Evolutionary conservation across 495 filamentous ascomycete species (phyloP), one percentile per base, ranked within the genome.

Genomic region (Aspergillus nanangensis): DNA sequence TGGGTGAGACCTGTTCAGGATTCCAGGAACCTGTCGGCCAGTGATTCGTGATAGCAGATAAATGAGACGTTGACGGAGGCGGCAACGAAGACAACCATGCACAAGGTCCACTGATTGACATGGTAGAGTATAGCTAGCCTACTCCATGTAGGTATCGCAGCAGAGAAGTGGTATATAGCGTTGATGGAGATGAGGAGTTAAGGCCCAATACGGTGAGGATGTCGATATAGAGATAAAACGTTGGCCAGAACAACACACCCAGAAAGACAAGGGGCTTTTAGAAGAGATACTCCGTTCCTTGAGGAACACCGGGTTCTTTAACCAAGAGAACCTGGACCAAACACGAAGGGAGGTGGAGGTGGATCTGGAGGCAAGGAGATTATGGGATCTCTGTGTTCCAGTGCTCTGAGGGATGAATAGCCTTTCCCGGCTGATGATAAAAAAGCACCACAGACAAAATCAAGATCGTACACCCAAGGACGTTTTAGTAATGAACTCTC

Each of bases 31-130:
- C 45, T 23, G 63, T 49, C 20, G 65, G 57, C 29, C 66, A 58
- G 48, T 64, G 57, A 50, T 56, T 64, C 36, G 58, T 52, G 38
- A 66, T 60, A 34, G 60, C 55, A 51, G 67, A 58, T n/a, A 69
- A 47, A 50, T 64, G 57, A 37, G 67, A 65, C 38, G 56, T 53
- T 38, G 63, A 51, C 45, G 65, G 56, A 33, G 67, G 61, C 41
- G 66, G 58, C 46, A 71, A 49, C 25, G 68, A 62, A 37, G 68
- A 57, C 48, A 68, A 47, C 68, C 68, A 71, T 47, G 65, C 61
- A 57, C 68, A 71, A 53, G 66, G 62, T 40, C 68, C 65, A 48
- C 61, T 63, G 60, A 67, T 54, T 60, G 68, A 71, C 68, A 71
- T 71, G 60, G 49, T 70, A 61, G 57, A 52, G 11, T 29, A 43